Conservation (phyloP, 2,329 filamentous ascomycete species). For the Bertia moriformis region DNA sequence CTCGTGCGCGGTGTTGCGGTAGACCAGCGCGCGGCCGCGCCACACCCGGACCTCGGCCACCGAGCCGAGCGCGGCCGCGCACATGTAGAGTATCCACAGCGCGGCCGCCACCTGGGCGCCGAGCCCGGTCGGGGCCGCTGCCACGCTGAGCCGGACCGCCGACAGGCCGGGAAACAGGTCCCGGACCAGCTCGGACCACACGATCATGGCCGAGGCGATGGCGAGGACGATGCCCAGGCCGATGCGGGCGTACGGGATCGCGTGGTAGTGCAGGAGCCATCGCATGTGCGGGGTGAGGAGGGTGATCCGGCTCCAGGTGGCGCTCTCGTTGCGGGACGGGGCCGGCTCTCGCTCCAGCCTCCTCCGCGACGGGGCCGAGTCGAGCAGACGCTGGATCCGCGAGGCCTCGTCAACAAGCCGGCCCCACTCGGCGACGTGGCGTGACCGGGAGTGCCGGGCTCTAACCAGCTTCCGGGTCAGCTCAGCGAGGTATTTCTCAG, state of each 20-base stretch:
- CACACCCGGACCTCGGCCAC: conserved; percentile 90
- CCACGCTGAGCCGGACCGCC: conserved; percentile 47
- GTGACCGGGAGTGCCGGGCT: conserved; percentile 67
- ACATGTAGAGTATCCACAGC: conserved; percentile 93
- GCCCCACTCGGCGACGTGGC: conserved; percentile 79
- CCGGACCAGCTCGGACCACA: conserved; percentile 90
- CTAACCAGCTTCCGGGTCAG: conserved; percentile 69
- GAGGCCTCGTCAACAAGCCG: conserved; percentile 60
- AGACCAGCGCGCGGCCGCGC: conserved; percentile 82
- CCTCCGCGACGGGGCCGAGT: conserved; percentile 68
- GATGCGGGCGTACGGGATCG: conserved; percentile 56
- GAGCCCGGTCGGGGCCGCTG: conserved; percentile 67
- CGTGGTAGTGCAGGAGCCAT: conserved; percentile 60
- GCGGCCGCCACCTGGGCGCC: conserved; percentile 73
- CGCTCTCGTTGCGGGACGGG: conserved; percentile 35
- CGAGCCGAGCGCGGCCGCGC: conserved; percentile 69
- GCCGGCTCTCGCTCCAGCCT: conserved; percentile 59
- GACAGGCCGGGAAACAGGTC: conserved; percentile 66
- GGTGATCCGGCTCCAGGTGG: conserved; percentile 35
- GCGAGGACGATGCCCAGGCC: conserved; percentile 53
- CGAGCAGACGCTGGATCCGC: conserved; percentile 66
- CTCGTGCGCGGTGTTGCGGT: conserved; percentile 80
- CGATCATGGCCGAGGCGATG: conserved; percentile 64
- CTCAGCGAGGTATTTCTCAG: conserved; percentile 83
- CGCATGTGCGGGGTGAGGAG: conserved; percentile 69